These are phyloP conservation scores for Ophiostoma sp. DNA, from an alignment of 2,329 filamentous ascomycete species.

Conservation along the genomic window DNA sequence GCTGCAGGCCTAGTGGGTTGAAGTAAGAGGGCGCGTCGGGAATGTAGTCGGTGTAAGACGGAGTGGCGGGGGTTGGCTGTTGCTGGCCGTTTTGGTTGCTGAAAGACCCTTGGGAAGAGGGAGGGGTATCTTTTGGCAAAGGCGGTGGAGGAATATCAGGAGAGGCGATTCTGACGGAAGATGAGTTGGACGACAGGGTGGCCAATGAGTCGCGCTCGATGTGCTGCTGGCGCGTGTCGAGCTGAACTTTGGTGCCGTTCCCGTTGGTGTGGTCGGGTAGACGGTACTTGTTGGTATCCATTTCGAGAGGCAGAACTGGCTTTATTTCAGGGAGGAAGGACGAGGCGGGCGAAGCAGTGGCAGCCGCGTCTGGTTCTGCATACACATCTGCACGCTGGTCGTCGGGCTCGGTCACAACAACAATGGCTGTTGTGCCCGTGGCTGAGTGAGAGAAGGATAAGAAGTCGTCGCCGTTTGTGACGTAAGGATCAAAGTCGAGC, in stretches of 20 bases:
- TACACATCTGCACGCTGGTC: not conserved
- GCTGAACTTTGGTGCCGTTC: slow-evolving; percentile 60
- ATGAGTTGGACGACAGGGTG: not conserved
- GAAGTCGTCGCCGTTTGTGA: slow-evolving; percentile 6
- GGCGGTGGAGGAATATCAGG: slow-evolving; percentile 38
- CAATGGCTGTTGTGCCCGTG: slow-evolving; percentile 13
- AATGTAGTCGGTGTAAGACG: slow-evolving; percentile 39
- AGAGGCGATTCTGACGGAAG: not conserved
- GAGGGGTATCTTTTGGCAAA: slow-evolving; percentile 50
- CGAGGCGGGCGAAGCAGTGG: slow-evolving; percentile 4
- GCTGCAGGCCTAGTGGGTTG: slow-evolving; percentile 57
- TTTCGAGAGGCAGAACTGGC: slow-evolving; percentile 47
- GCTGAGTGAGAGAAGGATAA: not conserved
- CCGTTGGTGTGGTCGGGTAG: slow-evolving; percentile 64
- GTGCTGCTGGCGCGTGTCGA: slow-evolving; percentile 53
- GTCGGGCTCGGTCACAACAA: slow-evolving; percentile 22
- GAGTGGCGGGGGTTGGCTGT: slow-evolving; percentile 24
- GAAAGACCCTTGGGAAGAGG: slow-evolving; percentile 29
- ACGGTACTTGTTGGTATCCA: slow-evolving; percentile 70
- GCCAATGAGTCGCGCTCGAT: slow-evolving; percentile 42
- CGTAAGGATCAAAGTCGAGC: slow-evolving; percentile 1
- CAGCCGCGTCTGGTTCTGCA: slow-evolving; percentile 7
- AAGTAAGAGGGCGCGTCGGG: slow-evolving; percentile 58
- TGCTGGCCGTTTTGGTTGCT: slow-evolving; percentile 13
- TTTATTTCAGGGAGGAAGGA: slow-evolving; percentile 48